phyloP scores from a whole-genome alignment of 2,329 filamentous ascomycete genomes.

The Exophiala xenobiotica region DNA sequence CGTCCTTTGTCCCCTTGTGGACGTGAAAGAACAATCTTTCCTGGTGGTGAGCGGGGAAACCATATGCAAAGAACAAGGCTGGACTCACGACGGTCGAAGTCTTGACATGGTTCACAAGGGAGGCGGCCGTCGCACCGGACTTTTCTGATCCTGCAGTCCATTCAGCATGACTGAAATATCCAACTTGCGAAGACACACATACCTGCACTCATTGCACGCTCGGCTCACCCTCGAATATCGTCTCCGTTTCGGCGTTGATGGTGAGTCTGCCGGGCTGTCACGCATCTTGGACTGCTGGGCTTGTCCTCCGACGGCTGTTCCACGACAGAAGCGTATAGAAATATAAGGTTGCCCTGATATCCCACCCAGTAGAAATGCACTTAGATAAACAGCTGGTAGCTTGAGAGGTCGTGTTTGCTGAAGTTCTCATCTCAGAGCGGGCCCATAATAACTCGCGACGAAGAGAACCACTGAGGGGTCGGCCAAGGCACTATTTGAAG shows the following conservation, averaged over 20 bases:
- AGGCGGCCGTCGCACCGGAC: slow-evolving; percentile 42
- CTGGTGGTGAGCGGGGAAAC: background rate
- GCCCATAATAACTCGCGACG: too few species aligned
- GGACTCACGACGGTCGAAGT: slow-evolving; percentile 22
- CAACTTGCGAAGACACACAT: background rate
- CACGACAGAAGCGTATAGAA: background rate
- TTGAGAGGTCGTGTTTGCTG: too few species aligned
- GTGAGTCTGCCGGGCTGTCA: slow-evolving; percentile 17
- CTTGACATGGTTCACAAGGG: slow-evolving; percentile 41
- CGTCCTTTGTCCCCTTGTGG: slow-evolving; percentile 15
- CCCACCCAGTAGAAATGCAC: too few species aligned
- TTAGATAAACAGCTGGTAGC: too few species aligned
- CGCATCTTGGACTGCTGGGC: slow-evolving; percentile 11
- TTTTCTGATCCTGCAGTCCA: slow-evolving; percentile 43
- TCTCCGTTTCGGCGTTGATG: slow-evolving; percentile 10
- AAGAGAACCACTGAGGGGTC: too few species aligned
- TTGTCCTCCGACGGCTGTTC: background rate
- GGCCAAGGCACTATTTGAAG: too few species aligned
- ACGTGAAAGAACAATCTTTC: slow-evolving; percentile 22
- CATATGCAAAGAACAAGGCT: background rate
- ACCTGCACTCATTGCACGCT: slow-evolving; percentile 41
- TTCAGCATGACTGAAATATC: too few species aligned
- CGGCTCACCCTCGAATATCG: slow-evolving; percentile 20
- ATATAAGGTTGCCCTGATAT: too few species aligned
- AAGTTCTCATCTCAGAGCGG: too few species aligned